Evolutionary conservation across 345 rosid species (phyloP), one percentile per base, ranked within the genome.

Genomic region (Boechera stricta): DNA sequence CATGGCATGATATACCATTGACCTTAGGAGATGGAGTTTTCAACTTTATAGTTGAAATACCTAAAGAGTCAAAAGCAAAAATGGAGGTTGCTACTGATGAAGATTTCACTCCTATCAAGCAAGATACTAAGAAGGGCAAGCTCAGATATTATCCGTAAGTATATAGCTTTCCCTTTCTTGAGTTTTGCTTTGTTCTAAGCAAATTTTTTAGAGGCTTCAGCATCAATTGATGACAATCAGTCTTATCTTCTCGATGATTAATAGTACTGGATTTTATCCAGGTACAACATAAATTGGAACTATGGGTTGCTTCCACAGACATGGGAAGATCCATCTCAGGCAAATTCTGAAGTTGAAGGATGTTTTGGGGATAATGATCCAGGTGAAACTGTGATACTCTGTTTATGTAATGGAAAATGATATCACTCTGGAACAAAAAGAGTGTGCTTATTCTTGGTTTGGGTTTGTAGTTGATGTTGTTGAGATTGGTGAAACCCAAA

Each of bases 11-110:
- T 73, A 73, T 96, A 49, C 99, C 97, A 2, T 69, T 93, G 86
- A 88, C 83, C 21, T 74, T 89, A 81, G 99, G 98, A 7, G 89
- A 90, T 81, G 98, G 90, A 18, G 86, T 82, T 58, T 96, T 81
- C 83, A 90, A 90, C 90, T 93, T 85, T 65, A 63, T 93, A 47
- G 97, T 90, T 41, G 98, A 96, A 76, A 91, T 96, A 65, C 97
- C 99, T 44, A 93, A 88, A 82, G 98, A 90, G 71, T 84, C 98
- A 11, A 93, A 92, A 75, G 97, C 97, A 0, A 96, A 96, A 83
- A 96, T 96, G 98, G 99, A 96, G 89, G 85, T 91, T 85, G 98
- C 98, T 65, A 96, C 97, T 16, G 96, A 91, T 54, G 98, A 96
- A 83, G 81, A 74, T 16, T 89, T 75, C 88, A 95, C 98, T 78